Percentiles rank a stretch among this genome's conserved stretches.
Conservation (phyloP, 176 grass and related monocot species). For the Saccharum spontaneum region DNA sequence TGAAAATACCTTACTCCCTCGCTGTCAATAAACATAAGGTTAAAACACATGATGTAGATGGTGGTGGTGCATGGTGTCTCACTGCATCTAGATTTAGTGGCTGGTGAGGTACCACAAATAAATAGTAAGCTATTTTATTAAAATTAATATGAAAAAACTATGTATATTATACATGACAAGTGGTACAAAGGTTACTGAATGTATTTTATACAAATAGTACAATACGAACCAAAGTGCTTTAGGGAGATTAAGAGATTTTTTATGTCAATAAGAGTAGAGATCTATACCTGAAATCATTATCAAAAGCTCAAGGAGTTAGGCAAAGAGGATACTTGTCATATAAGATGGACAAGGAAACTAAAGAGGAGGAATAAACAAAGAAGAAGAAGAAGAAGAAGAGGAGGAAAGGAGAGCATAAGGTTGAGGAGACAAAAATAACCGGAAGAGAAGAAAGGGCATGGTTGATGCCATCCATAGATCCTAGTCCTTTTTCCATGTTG, state of each 20-base stretch:
- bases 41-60: background rate
- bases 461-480: background rate
- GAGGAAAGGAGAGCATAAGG: background rate
- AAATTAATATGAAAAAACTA: background rate
- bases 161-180: background rate
- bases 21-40: background rate
- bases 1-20: background rate
- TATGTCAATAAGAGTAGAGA: background rate
- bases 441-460: background rate
- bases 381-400: background rate
- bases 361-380: background rate
- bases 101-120: background rate
- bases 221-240: background rate
- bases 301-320: background rate
- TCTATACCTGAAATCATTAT: background rate
- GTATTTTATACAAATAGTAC: too few species aligned
- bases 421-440: background rate
- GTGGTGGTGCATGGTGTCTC: background rate
- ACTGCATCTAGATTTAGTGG: background rate
- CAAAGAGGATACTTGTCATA: too few species aligned
- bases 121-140: background rate
- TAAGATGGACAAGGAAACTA: too few species aligned
- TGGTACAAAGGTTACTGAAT: background rate
- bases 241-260: background rate
- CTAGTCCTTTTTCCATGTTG: background rate